A percentile compares a stretch with the other conserved stretches of the same genome.
Evolutionary conservation across 129 eudicot species (phyloP).

Genomic region (Flaveria ramosissima): DNA sequence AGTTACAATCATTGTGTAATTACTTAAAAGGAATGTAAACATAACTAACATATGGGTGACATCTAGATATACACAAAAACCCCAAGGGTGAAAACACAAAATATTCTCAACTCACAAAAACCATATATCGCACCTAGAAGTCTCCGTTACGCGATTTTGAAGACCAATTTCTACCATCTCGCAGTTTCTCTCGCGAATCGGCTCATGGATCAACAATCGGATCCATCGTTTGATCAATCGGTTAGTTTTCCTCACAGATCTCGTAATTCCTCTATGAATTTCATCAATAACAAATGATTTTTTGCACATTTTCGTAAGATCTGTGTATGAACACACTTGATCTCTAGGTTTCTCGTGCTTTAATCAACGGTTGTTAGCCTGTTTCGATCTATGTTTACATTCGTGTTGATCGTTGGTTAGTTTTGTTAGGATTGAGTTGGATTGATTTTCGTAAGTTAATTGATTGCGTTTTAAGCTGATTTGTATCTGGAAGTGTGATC

Average conservation of each 20-base stretch:
- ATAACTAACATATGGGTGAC: constrained; percentile 1
- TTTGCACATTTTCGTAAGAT: neutral
- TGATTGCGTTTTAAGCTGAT: neutral
- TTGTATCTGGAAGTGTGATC: neutral
- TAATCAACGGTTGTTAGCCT: constrained; percentile 8
- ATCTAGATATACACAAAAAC: neutral
- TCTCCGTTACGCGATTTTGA: constrained; percentile 33
- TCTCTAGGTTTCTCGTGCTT: constrained; percentile 13
- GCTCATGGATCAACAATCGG: constrained; percentile 33
- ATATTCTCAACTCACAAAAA: constrained; percentile 3
- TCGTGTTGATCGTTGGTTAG: neutral
- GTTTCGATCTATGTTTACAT: neutral
- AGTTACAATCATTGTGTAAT: too few species aligned
- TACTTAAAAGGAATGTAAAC: neutral
- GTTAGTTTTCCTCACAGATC: constrained; percentile 33
- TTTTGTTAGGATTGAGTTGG: neutral
- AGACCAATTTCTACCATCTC: constrained; percentile 22
- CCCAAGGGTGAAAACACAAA: constrained; percentile 13
- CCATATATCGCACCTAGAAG: constrained; percentile 32
- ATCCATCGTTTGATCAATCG: constrained; percentile 23
- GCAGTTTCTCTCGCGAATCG: constrained; percentile 29
- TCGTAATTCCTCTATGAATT: neutral
- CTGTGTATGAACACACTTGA: constrained; percentile 11
- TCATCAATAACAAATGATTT: neutral
- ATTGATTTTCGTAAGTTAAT: neutral